Conservation (phyloP, 2,329 filamentous ascomycete genomes). For the Pseudocercospora musae region DNA sequence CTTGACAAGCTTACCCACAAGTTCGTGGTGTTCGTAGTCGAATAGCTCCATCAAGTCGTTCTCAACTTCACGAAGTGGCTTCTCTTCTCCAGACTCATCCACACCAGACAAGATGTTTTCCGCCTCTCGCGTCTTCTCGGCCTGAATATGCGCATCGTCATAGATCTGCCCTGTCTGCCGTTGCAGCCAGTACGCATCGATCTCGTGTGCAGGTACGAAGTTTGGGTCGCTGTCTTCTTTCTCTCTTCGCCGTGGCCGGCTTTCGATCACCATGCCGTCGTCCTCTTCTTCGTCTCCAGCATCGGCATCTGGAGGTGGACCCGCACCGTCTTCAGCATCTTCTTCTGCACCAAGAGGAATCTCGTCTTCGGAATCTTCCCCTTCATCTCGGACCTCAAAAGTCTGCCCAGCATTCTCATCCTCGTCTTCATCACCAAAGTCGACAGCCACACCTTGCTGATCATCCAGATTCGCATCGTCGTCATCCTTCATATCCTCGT, state of each 20-base stretch:
- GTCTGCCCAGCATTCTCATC: constrained; percentile 72
- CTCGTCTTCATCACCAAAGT: constrained; percentile 89
- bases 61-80: constrained; percentile 85
- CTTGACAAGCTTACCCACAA: constrained; percentile 84
- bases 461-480: constrained; percentile 77
- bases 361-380: constrained; percentile 72
- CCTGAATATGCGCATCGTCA: constrained; percentile 85
- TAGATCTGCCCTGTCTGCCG: constrained; percentile 86
- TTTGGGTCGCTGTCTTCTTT: constrained; percentile 52
- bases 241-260: constrained; percentile 52
- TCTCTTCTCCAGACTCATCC: constrained; percentile 71
- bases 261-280: constrained; percentile 82
- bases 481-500: constrained; percentile 75
- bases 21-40: constrained; percentile 91
- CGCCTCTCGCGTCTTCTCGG: constrained; percentile 84
- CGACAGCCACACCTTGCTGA: constrained; percentile 92
- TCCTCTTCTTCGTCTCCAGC: constrained; percentile 63
- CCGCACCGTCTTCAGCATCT: constrained; percentile 47
- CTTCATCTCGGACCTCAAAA: constrained; percentile 80
- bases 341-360: constrained; percentile 41
- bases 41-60: constrained; percentile 98
- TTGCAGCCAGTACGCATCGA: constrained; percentile 97
- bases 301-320: constrained; percentile 43
- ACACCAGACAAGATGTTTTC: constrained; percentile 77
- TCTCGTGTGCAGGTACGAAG: constrained; percentile 76